Conservation (phyloP, 805 yeast species). For the Cyberlindnera xishuangbannaensis region DNA sequence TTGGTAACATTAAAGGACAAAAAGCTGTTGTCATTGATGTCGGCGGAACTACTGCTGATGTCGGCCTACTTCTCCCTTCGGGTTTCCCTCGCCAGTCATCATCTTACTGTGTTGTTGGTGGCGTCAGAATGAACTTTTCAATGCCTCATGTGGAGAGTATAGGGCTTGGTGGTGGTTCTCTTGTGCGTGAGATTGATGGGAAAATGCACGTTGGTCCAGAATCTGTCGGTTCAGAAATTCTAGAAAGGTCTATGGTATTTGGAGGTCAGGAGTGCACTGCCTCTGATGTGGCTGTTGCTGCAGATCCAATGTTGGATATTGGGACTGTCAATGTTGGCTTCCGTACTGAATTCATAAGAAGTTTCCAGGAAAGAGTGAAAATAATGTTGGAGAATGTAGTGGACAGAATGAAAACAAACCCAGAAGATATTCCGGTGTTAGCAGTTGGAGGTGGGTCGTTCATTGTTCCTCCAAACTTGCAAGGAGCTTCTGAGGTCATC, state of each 20-base stretch:
- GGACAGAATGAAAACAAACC: constrained; percentile 40
- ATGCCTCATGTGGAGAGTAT: constrained; percentile 47
- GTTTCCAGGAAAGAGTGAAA: constrained; percentile 13
- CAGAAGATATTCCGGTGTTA: constrained; percentile 38
- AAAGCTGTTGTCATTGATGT: constrained; percentile 38
- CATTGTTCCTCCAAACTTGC: constrained; percentile 32
- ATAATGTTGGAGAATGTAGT: constrained; percentile 32
- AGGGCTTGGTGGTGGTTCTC: constrained; percentile 47
- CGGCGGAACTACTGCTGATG: constrained; percentile 48
- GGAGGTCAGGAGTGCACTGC: constrained; percentile 39
- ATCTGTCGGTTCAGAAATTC: constrained; percentile 36
- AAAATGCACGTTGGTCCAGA: constrained; percentile 39
- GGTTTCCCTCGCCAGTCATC: constrained; percentile 45
- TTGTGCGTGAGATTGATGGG: constrained; percentile 29
- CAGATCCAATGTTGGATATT: constrained; percentile 9
- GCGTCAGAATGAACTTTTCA: constrained; percentile 43
- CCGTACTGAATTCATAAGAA: constrained; percentile 4
- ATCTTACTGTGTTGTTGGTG: constrained; percentile 38
- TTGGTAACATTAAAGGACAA: constrained; percentile 28
- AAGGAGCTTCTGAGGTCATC: constrained; percentile 38
- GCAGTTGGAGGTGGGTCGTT: constrained; percentile 48
- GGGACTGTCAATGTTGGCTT: constrained; percentile 5
- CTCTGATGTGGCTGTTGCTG: constrained; percentile 31
- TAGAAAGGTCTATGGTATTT: constrained; percentile 31
- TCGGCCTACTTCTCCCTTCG: constrained; percentile 38